These are phyloP conservation scores for Colletotrichum melonis DNA, from an alignment of 2,329 filamentous ascomycete genomes.

Conservation along the genomic window DNA sequence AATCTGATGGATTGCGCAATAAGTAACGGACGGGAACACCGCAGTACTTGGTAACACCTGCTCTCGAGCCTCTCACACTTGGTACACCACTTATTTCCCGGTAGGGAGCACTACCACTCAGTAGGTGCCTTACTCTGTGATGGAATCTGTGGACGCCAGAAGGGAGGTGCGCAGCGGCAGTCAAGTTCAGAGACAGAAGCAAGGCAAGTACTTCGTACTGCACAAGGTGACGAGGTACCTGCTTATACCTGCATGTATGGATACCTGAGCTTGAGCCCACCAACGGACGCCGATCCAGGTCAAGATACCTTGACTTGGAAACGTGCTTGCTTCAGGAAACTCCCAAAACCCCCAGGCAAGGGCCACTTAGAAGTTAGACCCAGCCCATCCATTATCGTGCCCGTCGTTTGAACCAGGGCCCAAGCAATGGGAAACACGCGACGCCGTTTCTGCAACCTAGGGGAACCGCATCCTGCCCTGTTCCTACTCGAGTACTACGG, in stretches of 20 bases:
- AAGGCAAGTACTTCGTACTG: background rate
- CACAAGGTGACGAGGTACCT: background rate
- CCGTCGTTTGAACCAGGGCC: background rate
- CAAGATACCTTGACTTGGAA: slow-evolving; percentile 26
- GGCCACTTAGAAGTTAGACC: slow-evolving; percentile 1
- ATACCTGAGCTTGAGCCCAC: background rate
- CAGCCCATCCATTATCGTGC: background rate
- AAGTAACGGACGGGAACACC: no score
- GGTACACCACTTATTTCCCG: no score
- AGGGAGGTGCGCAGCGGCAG: background rate
- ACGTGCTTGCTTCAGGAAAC: slow-evolving; percentile 26
- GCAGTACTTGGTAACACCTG: no score
- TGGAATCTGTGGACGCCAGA: no score
- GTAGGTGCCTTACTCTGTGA: no score
- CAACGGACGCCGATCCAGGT: slow-evolving; percentile 4
- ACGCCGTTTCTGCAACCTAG: background rate
- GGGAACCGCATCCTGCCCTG: background rate
- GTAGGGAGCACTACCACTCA: no score
- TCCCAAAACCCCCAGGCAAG: slow-evolving; percentile 1
- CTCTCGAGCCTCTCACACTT: no score
- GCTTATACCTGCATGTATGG: background rate
- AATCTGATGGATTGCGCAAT: background rate
- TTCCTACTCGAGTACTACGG: no score
- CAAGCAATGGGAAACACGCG: background rate
- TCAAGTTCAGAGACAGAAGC: background rate